These are phyloP conservation scores for Barbatosphaeria neglecta DNA, from an alignment of 495 filamentous ascomycete species.

Conservation along the genomic window DNA sequence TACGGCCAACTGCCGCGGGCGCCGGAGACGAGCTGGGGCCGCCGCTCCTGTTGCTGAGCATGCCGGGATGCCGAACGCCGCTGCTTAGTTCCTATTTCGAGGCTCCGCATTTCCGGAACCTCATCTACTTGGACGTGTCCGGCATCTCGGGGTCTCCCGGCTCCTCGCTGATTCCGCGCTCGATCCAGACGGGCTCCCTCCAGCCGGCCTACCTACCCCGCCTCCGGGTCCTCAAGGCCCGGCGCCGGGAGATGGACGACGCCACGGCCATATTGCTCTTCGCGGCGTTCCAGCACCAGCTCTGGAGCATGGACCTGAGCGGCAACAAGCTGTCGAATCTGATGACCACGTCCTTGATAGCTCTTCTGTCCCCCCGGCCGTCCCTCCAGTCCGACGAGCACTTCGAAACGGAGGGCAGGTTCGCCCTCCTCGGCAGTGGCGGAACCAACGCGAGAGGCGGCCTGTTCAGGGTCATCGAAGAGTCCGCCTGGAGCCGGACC, in stretches of 20 bases:
- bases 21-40: slow-evolving; percentile 1
- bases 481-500: slow-evolving; percentile 21
- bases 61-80: slow-evolving; percentile 17
- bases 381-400: slow-evolving; percentile 11
- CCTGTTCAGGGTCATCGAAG: slow-evolving; percentile 21
- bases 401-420: slow-evolving; percentile 23
- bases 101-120: slow-evolving; percentile 12
- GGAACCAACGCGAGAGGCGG: slow-evolving; percentile 19
- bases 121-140: slow-evolving; percentile 37
- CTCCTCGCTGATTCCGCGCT: slow-evolving; percentile 8
- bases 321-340: slow-evolving; percentile 27
- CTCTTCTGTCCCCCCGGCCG: slow-evolving; percentile 11
- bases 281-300: slow-evolving; percentile 13
- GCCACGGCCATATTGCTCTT: slow-evolving; percentile 14
- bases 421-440: slow-evolving; percentile 6
- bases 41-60: slow-evolving; percentile 18
- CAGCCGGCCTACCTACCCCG: slow-evolving; percentile 17
- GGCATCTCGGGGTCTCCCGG: slow-evolving; percentile 22
- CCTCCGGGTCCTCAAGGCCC: slow-evolving; percentile 29
- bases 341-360: slow-evolving; percentile 12
- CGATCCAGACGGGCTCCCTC: slow-evolving; percentile 16
- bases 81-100: slow-evolving; percentile 19
- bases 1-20: slow-evolving; percentile 1
- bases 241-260: slow-evolving; percentile 26
- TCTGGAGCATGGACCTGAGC: slow-evolving; percentile 37